phyloP scores from a whole-genome alignment of 768 basidiomycete genomes.

The Cytidiella melzeri region DNA sequence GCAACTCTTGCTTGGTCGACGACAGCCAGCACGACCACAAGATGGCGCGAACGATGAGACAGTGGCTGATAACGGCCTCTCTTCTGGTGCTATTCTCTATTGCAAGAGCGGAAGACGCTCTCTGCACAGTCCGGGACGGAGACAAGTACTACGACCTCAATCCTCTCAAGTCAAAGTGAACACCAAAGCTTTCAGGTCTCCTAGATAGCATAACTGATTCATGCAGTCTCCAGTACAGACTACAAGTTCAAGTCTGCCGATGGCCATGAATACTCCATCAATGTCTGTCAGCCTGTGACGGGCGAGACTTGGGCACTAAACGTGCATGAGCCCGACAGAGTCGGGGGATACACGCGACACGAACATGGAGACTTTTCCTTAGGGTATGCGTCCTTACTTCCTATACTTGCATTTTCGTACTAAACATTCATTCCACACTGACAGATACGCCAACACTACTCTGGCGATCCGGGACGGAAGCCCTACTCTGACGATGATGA shows the following conservation, averaged over 20 bases:
- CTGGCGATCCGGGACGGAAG: slow-evolving; percentile 45
- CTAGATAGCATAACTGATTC: slow-evolving; percentile 13
- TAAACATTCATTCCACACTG: not conserved
- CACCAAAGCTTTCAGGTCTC: slow-evolving; percentile 4
- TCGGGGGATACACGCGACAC: slow-evolving; percentile 57
- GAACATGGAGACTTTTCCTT: slow-evolving; percentile 66
- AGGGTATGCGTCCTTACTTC: slow-evolving; percentile 45
- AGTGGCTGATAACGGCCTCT: not conserved
- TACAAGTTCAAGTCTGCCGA: slow-evolving; percentile 46
- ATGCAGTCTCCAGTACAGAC: slow-evolving; percentile 47
- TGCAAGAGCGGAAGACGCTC: slow-evolving; percentile 36
- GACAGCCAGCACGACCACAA: too few relatives aligned
- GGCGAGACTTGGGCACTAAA: slow-evolving; percentile 56
- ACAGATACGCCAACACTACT: slow-evolving; percentile 59
- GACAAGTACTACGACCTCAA: slow-evolving; percentile 65
- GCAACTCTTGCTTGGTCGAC: not conserved
- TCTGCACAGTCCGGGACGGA: slow-evolving; percentile 54
- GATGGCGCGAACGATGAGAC: not conserved
- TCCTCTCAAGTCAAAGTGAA: slow-evolving; percentile 52
- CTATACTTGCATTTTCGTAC: not conserved
- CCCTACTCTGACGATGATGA: slow-evolving; percentile 49
- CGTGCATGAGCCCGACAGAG: slow-evolving; percentile 39
- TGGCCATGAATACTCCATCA: slow-evolving; percentile 47
- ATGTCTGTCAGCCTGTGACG: slow-evolving; percentile 53
- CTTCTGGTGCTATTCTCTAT: slow-evolving; percentile 5